Evolutionary conservation across 345 rosid genomes (phyloP).

Genomic region (Pugionium cornutum): DNA sequence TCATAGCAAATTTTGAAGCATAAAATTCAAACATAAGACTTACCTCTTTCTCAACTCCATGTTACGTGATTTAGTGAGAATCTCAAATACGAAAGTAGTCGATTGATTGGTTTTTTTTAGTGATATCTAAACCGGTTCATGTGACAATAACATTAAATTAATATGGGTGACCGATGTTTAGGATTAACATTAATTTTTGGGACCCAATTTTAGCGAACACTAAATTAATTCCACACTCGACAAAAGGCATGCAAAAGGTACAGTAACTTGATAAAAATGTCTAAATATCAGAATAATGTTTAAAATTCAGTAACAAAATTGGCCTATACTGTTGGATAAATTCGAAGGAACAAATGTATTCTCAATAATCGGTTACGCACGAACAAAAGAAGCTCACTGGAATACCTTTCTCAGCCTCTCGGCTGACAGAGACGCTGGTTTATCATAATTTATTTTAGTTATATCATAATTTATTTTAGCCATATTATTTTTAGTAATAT

Average conservation of each 20-base stretch:
- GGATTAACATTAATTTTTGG: background rate
- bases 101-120: no score
- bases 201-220: slow-evolving; percentile 21
- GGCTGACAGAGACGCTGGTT: slow-evolving; percentile 26
- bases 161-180: no score
- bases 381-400: slow-evolving; percentile 25
- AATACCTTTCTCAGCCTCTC: slow-evolving; percentile 69
- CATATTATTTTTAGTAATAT: no score
- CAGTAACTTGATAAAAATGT: slow-evolving; percentile 3
- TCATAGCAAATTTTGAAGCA: no score
- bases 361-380: slow-evolving; percentile 10
- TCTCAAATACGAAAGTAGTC: no score
- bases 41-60: no score
- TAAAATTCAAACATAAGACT: no score
- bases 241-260: slow-evolving; percentile 6
- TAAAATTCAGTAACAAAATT: slow-evolving; percentile 32
- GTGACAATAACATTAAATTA: no score
- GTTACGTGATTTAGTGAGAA: no score
- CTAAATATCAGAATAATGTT: slow-evolving; percentile 22
- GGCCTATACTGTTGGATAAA: slow-evolving; percentile 36
- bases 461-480: no score
- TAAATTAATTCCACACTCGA: background rate
- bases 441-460: no score
- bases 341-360: slow-evolving; percentile 21
- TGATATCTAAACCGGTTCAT: no score